Evolutionary conservation across 768 basidiomycete species (phyloP), one percentile per base, ranked within the genome.

Genomic region (Suillus variegatus): DNA sequence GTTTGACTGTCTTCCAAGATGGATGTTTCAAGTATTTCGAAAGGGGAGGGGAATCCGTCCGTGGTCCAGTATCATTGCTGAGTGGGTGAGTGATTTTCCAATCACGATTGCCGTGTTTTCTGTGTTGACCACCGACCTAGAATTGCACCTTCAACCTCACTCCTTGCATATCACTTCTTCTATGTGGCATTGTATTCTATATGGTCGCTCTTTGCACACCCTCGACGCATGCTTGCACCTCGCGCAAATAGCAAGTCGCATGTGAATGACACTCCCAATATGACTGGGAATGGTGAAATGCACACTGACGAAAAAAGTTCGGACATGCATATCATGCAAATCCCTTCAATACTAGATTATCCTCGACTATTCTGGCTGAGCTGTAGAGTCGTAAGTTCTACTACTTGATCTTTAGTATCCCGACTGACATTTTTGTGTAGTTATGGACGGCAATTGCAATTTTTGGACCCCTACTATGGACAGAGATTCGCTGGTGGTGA

Each of bases 21-120:
- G 97, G 97, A 0, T 99, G 97, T 77, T 97, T 99, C 85, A 94
- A 94, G 73, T 99, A 99, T 78, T 97, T 99, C 70, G 94, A 97
- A 74, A 84, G 87, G 6, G 97, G 97, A 16, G 97, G 97, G 1
- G 88, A 94, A 70, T 93, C 93, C 69, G 76, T 98, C 62, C 83
- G 86, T 52, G 97, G 92, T 1, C 97, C 97, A 1, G 95, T 98
- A 10, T 90, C 89, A 10, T 84, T 99, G 5, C 87, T 99, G 13
- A 89, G 95, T 18, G 96, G 88, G 94, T 95, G 72, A 66, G 88
- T 79, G 16, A 43, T 60, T 6, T 65, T n/a, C 61, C 32, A 20
- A 38, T 40, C 4, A 40, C 28, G 38, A 55, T 49, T 55, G 9
- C 16, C 51, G 1, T 52, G 28, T 52, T 52, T 51, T 52, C 5